Conservation (phyloP, 2,329 filamentous ascomycete species). For the Botrytis galanthina region DNA sequence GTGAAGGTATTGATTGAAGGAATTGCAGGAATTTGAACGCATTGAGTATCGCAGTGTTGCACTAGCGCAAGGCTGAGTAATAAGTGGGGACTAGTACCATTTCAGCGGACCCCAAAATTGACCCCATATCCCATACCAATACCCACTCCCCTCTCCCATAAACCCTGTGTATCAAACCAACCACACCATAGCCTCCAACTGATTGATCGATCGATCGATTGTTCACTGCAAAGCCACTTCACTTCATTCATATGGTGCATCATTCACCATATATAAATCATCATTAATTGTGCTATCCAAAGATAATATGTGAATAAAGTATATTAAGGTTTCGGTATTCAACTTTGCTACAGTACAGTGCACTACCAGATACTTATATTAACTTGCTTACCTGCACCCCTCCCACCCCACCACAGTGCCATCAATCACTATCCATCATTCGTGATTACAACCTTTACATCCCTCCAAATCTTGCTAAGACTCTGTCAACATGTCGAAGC, state of each 20-base stretch:
- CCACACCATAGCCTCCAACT: neutral
- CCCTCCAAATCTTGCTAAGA: neutral
- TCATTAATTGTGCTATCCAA: neutral
- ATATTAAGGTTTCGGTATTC: neutral
- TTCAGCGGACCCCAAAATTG: neutral
- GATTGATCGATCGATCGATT: neutral
- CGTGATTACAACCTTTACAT: slow-evolving; percentile 2
- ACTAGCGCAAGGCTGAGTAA: neutral
- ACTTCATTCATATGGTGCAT: neutral
- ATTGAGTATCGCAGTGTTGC: neutral
- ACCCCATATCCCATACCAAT: neutral
- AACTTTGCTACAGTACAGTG: neutral
- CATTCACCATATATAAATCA: neutral
- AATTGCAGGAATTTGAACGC: neutral
- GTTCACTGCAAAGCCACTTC: neutral
- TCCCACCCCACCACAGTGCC: neutral
- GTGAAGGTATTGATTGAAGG: neutral
- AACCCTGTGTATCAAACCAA: neutral
- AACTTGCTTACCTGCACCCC: slow-evolving; percentile 1
- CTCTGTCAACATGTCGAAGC: neutral
- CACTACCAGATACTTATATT: neutral
- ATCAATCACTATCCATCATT: neutral
- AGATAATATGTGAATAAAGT: neutral
- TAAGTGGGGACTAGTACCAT: neutral
- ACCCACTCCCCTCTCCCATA: neutral